These are phyloP conservation scores for Wickerhamiella galacta DNA, from an alignment of 805 yeast species.

Conservation along the genomic window DNA sequence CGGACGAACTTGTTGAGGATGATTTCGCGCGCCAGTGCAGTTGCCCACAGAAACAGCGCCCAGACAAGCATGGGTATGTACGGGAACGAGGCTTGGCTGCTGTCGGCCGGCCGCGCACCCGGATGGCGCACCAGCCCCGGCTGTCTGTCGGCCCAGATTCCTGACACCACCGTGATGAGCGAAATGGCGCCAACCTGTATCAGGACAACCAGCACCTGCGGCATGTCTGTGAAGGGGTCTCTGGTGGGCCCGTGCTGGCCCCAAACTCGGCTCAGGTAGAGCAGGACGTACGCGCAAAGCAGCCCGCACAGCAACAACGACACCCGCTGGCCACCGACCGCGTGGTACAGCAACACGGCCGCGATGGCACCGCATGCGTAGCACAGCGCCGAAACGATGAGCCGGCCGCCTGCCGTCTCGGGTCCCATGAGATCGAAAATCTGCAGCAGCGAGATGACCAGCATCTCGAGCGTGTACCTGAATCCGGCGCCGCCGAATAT, in stretches of 20 bases:
- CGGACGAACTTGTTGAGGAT: conserved; percentile 1
- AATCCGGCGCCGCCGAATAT: conserved; percentile 11
- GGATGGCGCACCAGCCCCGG: background rate
- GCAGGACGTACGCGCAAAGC: background rate
- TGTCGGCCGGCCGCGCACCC: background rate
- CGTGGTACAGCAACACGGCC: conserved; percentile 8
- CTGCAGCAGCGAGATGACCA: conserved; percentile 8
- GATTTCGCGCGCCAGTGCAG: conserved; percentile 1
- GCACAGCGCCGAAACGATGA: conserved; percentile 4
- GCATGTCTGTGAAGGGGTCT: conserved; percentile 1
- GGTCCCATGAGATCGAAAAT: conserved; percentile 11
- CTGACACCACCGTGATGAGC: conserved; percentile 2
- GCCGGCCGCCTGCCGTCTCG: background rate
- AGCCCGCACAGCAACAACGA: conserved; percentile 1
- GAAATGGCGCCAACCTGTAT: no score
- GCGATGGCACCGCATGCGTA: conserved; percentile 10
- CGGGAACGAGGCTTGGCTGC: background rate
- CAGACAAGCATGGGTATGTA: background rate
- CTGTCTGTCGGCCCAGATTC: conserved; percentile 3
- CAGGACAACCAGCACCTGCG: conserved; percentile 2
- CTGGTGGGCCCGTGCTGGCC: background rate
- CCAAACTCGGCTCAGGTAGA: conserved; percentile 3
- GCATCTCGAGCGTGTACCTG: conserved; percentile 1
- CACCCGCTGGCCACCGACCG: conserved; percentile 10
- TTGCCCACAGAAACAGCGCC: conserved; percentile 1